Evolutionary conservation across 306 rosid genomes (phyloP).

Genomic region (Amphicarpaea edgeworthii): DNA sequence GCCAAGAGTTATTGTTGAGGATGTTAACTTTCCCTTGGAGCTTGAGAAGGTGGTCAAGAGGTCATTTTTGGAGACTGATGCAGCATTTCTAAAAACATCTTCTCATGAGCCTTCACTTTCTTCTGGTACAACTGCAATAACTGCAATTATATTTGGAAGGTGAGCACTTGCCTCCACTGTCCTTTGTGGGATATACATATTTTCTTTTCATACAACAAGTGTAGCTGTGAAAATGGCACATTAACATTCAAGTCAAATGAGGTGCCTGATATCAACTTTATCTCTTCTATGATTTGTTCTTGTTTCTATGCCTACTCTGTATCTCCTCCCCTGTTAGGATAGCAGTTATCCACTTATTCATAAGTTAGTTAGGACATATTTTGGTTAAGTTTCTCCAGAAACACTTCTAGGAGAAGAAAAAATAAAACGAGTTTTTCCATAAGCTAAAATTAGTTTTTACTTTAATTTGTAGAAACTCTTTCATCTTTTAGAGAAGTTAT

Average conservation of each 20-base stretch:
- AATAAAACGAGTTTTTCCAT: too few species aligned
- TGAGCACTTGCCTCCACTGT: constrained; percentile 38
- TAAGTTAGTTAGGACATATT: background rate
- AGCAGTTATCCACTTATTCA: background rate
- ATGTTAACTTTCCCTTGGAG: constrained; percentile 83
- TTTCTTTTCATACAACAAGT: background rate
- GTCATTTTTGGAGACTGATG: constrained; percentile 82
- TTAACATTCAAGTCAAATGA: constrained; percentile 4
- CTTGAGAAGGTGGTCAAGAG: constrained; percentile 91
- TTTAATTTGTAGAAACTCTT: too few species aligned
- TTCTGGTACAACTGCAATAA: constrained; percentile 95
- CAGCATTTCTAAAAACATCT: constrained; percentile 74
- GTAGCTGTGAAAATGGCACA: background rate
- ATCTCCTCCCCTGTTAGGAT: background rate
- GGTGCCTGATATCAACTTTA: background rate
- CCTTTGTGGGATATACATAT: background rate
- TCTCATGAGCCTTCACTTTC: constrained; percentile 68
- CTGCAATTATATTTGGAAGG: constrained; percentile 97
- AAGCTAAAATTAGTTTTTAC: too few species aligned
- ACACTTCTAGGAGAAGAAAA: too few species aligned
- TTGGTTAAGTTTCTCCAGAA: too few species aligned
- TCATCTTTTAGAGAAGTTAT: too few species aligned
- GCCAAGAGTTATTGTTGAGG: constrained; percentile 88
- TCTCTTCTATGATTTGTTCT: background rate
- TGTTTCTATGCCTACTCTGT: background rate